A percentile compares a stretch with the other conserved stretches of the same genome.
Conservation (phyloP, 192 early-diverging fungal species). For the Coemansia sp. region DNA sequence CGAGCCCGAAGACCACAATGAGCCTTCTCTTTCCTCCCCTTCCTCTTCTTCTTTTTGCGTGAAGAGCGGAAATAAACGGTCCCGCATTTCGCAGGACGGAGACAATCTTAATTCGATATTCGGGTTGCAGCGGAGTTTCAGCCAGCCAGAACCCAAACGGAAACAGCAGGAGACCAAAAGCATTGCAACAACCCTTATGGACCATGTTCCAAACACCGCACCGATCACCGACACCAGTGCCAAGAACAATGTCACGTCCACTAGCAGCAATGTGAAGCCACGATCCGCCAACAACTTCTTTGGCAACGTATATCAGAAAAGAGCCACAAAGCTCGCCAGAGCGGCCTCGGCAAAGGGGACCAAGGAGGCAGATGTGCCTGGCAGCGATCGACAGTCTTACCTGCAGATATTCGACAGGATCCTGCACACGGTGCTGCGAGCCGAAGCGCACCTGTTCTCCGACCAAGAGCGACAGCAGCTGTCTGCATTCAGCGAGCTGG, state of each 20-base stretch:
- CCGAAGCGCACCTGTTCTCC: slow-evolving; percentile 39
- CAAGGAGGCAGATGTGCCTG: background rate
- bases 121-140: background rate
- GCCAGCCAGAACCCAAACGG: background rate
- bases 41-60: background rate
- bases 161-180: background rate
- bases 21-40: background rate
- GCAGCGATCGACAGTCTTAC: slow-evolving; percentile 38
- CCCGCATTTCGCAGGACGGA: background rate
- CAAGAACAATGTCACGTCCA: background rate
- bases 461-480: slow-evolving; percentile 24
- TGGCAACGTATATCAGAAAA: background rate
- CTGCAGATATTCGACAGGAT: slow-evolving; percentile 49
- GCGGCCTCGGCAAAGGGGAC: background rate
- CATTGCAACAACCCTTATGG: background rate
- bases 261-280: background rate
- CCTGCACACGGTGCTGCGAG: slow-evolving; percentile 33
- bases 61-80: background rate
- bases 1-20: background rate
- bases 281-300: background rate
- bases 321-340: background rate
- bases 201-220: background rate
- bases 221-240: background rate
- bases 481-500: slow-evolving; percentile 24
- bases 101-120: background rate